Percentiles rank a stretch among this genome's conserved stretches.
Evolutionary conservation across 2,329 filamentous ascomycete species (phyloP).

Genomic region (Stachybotrys chartarum): DNA sequence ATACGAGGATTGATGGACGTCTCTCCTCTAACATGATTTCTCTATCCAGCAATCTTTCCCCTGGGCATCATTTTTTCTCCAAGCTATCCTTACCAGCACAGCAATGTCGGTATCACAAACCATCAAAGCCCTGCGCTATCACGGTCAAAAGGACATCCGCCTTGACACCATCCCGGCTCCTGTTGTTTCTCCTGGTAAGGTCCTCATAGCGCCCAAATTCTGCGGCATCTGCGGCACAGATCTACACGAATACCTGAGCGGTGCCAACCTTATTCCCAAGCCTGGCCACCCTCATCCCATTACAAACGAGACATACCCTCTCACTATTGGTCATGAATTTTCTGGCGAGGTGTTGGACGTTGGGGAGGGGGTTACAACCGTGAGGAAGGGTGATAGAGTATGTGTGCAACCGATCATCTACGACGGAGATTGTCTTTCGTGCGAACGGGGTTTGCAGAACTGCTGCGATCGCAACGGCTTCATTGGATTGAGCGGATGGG

Average conservation of each 20-base stretch:
- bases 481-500: constrained; percentile 29
- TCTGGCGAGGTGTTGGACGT: constrained; percentile 52
- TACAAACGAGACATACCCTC: constrained; percentile 48
- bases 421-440: constrained; percentile 49
- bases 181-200: constrained; percentile 39
- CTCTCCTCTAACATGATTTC: no score
- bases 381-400: constrained; percentile 49
- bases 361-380: constrained; percentile 37
- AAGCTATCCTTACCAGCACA: no score
- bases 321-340: constrained; percentile 60
- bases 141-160: constrained; percentile 47
- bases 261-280: constrained; percentile 27
- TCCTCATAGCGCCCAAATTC: constrained; percentile 30
- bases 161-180: constrained; percentile 44
- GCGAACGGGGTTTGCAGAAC: constrained; percentile 44
- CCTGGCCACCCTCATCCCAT: constrained; percentile 46
- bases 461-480: constrained; percentile 42
- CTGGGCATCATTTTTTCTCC: no score
- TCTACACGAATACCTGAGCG: constrained; percentile 22
- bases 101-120: constrained; percentile 2
- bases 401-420: constrained; percentile 54
- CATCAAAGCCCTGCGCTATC: constrained; percentile 48
- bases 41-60: no score
- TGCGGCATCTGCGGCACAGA: constrained; percentile 43
- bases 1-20: no score